These are phyloP conservation scores for Pichia paraexigua DNA, from an alignment of 805 yeast genomes.

Conservation along the genomic window DNA sequence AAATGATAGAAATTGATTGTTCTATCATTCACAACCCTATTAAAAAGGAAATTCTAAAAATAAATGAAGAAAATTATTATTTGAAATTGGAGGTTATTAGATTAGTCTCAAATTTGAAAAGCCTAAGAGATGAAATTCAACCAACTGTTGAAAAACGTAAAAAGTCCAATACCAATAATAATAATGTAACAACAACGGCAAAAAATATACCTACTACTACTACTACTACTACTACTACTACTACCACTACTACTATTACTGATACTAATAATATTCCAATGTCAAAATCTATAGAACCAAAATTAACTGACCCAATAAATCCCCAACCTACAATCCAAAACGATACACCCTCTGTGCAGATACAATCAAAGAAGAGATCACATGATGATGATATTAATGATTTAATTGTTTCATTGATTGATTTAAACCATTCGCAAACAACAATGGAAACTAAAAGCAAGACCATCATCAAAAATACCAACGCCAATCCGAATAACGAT, in stretches of 20 bases:
- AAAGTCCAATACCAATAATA: background rate
- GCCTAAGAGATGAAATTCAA: slow-evolving; percentile 20
- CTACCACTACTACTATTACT: background rate
- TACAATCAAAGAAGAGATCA: slow-evolving; percentile 13
- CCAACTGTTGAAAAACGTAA: background rate
- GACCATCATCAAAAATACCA: no score
- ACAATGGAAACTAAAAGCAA: background rate
- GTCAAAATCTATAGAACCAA: background rate
- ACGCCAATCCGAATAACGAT: background rate
- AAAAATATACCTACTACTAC: background rate
- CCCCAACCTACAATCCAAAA: no score
- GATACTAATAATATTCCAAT: background rate
- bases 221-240: background rate
- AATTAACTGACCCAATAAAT: no score
- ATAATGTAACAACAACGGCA: background rate
- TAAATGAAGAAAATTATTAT: slow-evolving; percentile 38
- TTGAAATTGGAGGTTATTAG: slow-evolving; percentile 37
- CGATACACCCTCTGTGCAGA: background rate
- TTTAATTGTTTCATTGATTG: slow-evolving; percentile 28
- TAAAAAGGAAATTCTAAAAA: slow-evolving; percentile 33
- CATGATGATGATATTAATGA: slow-evolving; percentile 32
- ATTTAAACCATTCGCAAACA: slow-evolving; percentile 23
- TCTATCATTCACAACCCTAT: slow-evolving; percentile 26
- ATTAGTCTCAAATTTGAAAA: slow-evolving; percentile 36
- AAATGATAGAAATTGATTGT: slow-evolving; percentile 15